Evolutionary conservation across 1,284 basidiomycete genomes (phyloP).

Genomic region (Trichosporon sp.): DNA sequence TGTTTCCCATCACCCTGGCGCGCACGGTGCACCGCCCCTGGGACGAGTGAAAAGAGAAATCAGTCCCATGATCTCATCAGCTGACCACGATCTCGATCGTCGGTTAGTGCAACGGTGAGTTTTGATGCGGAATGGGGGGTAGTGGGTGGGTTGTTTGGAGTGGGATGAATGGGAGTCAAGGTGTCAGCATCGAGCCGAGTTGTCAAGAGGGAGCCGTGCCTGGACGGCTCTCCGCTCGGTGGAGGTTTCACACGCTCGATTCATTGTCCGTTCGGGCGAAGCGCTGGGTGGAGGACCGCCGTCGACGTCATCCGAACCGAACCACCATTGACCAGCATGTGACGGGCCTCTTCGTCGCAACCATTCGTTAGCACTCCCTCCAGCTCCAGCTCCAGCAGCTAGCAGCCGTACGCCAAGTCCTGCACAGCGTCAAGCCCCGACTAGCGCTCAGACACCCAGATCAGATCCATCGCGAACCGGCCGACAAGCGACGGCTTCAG

Average conservation of each 20-base stretch:
- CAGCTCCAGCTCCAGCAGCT: background rate
- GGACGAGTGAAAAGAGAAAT: background rate
- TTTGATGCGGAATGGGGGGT: background rate
- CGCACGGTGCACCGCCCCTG: slow-evolving; percentile 3
- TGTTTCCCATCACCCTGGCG: background rate
- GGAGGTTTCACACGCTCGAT: slow-evolving; percentile 13
- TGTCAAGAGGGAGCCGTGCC: background rate
- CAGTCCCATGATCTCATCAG: background rate
- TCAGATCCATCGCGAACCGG: background rate
- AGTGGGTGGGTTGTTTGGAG: background rate
- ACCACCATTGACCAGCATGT: background rate
- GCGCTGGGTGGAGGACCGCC: background rate
- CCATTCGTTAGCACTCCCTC: slow-evolving; percentile 6
- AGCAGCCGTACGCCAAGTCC: background rate
- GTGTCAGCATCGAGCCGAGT: background rate
- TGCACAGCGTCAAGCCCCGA: background rate
- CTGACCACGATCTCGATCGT: slow-evolving; percentile 3
- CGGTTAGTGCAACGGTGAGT: slow-evolving; percentile 12
- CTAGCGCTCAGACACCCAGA: background rate
- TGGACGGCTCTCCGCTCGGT: slow-evolving; percentile 5
- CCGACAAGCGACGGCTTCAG: background rate
- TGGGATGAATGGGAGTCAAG: slow-evolving; percentile 5
- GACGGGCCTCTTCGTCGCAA: background rate
- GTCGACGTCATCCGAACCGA: slow-evolving; percentile 3
- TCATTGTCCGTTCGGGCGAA: background rate